These are phyloP conservation scores for Anthracocystis walkeri DNA, from an alignment of 1,284 basidiomycete genomes.

Conservation along the genomic window DNA sequence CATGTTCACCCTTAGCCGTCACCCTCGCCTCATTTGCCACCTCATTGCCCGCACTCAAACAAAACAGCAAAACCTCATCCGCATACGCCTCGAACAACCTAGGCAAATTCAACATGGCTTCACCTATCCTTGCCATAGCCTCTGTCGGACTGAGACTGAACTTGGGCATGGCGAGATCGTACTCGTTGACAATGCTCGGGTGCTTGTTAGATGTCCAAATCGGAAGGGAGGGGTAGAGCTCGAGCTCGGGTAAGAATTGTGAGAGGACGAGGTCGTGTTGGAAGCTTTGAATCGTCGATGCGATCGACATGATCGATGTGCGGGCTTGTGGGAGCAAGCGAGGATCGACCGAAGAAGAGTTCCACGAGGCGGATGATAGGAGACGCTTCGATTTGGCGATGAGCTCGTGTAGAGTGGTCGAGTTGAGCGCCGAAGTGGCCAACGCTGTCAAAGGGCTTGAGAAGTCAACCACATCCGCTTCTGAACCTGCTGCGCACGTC, in stretches of 20 bases:
- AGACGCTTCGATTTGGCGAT: slow-evolving; percentile 26
- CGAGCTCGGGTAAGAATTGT: slow-evolving; percentile 82
- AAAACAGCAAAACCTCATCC: slow-evolving; percentile 83
- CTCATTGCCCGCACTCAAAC: slow-evolving; percentile 64
- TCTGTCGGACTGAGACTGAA: slow-evolving; percentile 93
- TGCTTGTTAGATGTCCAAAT: slow-evolving; percentile 75
- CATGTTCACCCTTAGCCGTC: slow-evolving; percentile 72
- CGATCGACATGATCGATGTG: slow-evolving; percentile 77
- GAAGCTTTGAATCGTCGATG: slow-evolving; percentile 79
- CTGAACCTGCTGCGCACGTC: neutral
- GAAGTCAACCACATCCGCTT: slow-evolving; percentile 15
- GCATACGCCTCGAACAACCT: slow-evolving; percentile 93
- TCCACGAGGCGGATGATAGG: slow-evolving; percentile 24
- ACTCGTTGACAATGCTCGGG: slow-evolving; percentile 66
- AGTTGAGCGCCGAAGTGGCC: slow-evolving; percentile 39
- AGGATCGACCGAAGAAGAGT: slow-evolving; percentile 8
- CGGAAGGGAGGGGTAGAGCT: slow-evolving; percentile 78
- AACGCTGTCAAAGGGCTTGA: slow-evolving; percentile 19
- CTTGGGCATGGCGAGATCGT: slow-evolving; percentile 84
- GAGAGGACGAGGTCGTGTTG: slow-evolving; percentile 85
- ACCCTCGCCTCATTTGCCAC: slow-evolving; percentile 69
- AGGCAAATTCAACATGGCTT: slow-evolving; percentile 91
- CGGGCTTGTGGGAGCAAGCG: slow-evolving; percentile 75
- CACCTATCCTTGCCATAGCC: slow-evolving; percentile 86
- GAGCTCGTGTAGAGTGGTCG: slow-evolving; percentile 21